A percentile compares a stretch with the other conserved stretches of the same genome.
phyloP scores from a whole-genome alignment of 2,329 filamentous ascomycete species.

The Podosphaera xanthii region DNA sequence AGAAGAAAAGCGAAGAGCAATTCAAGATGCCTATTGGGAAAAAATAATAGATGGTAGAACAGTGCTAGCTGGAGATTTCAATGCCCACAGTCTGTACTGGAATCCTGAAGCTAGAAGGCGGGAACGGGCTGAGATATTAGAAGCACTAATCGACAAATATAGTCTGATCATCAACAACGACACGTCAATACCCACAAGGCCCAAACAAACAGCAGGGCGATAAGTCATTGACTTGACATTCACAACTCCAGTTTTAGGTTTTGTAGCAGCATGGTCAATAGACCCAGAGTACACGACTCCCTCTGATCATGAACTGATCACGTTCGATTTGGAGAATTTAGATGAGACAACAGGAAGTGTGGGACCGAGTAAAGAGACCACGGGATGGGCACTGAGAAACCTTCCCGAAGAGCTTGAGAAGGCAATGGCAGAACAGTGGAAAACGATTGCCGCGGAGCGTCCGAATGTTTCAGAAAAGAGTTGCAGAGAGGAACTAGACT shows the following conservation, averaged over 20 bases:
- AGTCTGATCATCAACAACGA: background rate
- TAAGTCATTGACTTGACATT: background rate
- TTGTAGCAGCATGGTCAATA: background rate
- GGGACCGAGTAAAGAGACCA: background rate
- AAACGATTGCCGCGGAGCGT: too few species aligned
- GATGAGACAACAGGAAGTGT: background rate
- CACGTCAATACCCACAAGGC: background rate
- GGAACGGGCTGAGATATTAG: background rate
- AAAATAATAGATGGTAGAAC: background rate
- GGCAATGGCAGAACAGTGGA: background rate
- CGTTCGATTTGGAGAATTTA: background rate
- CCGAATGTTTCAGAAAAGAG: too few species aligned
- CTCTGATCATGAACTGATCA: background rate
- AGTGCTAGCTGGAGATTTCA: background rate
- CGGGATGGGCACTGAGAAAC: background rate
- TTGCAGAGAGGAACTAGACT: background rate
- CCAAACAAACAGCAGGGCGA: background rate
- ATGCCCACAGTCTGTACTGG: background rate
- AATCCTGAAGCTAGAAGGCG: background rate
- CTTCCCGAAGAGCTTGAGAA: background rate
- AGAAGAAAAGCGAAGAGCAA: background rate
- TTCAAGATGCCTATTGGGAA: background rate
- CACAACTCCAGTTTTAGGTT: background rate
- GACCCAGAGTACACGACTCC: background rate
- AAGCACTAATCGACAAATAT: background rate